A percentile compares a stretch with the other conserved stretches of the same genome.
Evolutionary conservation across 2,329 filamentous ascomycete genomes (phyloP).

Genomic region (Lachnellula suecica): DNA sequence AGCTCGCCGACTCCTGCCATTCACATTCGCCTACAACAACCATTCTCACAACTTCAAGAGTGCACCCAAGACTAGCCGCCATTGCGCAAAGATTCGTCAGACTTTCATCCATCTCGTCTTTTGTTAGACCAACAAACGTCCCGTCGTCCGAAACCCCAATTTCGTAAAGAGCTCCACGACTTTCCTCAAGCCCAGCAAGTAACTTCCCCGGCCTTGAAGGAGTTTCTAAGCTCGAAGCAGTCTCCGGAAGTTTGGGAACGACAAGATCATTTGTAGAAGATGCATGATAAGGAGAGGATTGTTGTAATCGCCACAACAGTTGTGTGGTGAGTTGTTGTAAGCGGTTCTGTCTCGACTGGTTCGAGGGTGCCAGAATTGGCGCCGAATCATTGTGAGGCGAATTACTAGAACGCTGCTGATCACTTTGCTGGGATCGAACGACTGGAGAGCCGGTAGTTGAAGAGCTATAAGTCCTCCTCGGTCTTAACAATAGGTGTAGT

Average conservation of each 20-base stretch:
- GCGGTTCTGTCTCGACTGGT: constrained; percentile 75
- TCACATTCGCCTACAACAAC: constrained; percentile 85
- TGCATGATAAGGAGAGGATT: constrained; percentile 88
- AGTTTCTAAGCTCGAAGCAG: constrained; percentile 45
- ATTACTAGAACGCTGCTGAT: constrained; percentile 20
- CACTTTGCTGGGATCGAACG: constrained; percentile 30
- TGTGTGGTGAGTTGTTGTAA: constrained; percentile 93
- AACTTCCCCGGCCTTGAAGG: constrained; percentile 54
- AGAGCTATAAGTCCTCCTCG: constrained; percentile 69
- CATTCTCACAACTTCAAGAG: constrained; percentile 76
- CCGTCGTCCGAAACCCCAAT: constrained; percentile 96
- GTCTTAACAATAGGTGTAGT: constrained; percentile 80
- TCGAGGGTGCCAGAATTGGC: constrained; percentile 34
- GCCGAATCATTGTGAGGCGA: constrained; percentile 3
- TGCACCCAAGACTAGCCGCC: constrained; percentile 89
- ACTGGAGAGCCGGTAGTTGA: constrained; percentile 64
- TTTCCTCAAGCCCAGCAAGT: constrained; percentile 84
- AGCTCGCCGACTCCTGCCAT: constrained; percentile 44
- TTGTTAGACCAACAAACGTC: constrained; percentile 80
- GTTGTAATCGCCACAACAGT: constrained; percentile 89
- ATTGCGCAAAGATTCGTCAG: constrained; percentile 82
- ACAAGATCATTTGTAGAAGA: constrained; percentile 74
- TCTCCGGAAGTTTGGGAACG: constrained; percentile 72
- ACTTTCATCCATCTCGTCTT: constrained; percentile 91
- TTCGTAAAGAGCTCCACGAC: constrained; percentile 89